These are phyloP conservation scores for Fusarium sterilihyphosum DNA, from an alignment of 2,329 filamentous ascomycete genomes.

Conservation along the genomic window DNA sequence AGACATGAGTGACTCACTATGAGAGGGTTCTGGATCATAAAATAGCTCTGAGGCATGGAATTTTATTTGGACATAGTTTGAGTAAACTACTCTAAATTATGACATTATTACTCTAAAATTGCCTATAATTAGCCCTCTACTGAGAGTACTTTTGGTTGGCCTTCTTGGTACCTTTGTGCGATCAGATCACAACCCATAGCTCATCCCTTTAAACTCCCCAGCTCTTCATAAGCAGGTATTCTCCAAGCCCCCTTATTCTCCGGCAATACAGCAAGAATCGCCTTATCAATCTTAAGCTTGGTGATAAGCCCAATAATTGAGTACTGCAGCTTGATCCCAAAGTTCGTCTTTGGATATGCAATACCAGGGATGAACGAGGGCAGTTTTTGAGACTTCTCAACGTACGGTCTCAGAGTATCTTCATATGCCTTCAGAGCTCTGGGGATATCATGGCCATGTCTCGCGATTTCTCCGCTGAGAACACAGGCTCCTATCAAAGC, in stretches of 20 bases:
- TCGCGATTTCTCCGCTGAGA: conserved; percentile 58
- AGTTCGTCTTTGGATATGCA: conserved; percentile 41
- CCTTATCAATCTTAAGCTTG: conserved; percentile 26
- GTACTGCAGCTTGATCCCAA: conserved; percentile 42
- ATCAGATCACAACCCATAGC: not conserved
- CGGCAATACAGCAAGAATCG: conserved; percentile 16
- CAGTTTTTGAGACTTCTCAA: conserved; percentile 51
- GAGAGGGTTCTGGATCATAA: not conserved
- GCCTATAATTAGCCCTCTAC: too few relatives aligned
- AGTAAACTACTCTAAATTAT: not conserved
- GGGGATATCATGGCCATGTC: conserved; percentile 33
- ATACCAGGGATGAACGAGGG: conserved; percentile 41
- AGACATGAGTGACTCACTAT: not conserved
- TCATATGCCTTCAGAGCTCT: conserved; percentile 54
- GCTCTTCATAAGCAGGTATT: conserved; percentile 18
- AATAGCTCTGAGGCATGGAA: too few relatives aligned
- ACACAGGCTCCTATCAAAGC: conserved; percentile 60
- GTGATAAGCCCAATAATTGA: conserved; percentile 11
- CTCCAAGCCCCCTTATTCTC: conserved; percentile 21
- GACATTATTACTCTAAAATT: not conserved
- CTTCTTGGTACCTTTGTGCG: not conserved
- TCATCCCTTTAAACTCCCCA: not conserved
- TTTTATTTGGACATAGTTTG: not conserved
- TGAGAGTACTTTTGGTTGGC: not conserved
- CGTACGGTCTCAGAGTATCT: conserved; percentile 51